Evolutionary conservation across 2,329 filamentous ascomycete species (phyloP).

Genomic region (Ceratocystis ficicola): DNA sequence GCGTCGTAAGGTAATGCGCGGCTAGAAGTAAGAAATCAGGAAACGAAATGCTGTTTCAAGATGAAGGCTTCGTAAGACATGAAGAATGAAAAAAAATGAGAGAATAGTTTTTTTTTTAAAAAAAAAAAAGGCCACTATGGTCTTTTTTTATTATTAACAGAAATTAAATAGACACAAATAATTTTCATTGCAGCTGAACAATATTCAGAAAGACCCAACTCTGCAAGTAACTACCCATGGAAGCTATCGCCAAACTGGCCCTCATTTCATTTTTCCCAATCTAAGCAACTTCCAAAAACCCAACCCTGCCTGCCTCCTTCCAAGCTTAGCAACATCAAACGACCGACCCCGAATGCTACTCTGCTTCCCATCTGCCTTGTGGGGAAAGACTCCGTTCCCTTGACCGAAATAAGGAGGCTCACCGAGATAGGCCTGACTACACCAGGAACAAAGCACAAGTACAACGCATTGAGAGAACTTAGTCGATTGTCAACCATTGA

Average conservation of each 20-base stretch:
- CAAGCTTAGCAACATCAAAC: background rate
- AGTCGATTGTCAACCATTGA: background rate
- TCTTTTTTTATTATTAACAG: background rate
- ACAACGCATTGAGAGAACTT: too few relatives aligned
- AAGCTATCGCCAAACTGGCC: background rate
- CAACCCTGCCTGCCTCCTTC: background rate
- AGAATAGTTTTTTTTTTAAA: background rate
- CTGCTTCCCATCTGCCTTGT: too few relatives aligned
- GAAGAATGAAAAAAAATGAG: background rate
- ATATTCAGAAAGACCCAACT: background rate
- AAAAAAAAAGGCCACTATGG: slow-evolving; percentile 1
- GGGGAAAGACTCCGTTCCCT: background rate
- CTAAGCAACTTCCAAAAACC: background rate
- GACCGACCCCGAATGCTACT: too few relatives aligned
- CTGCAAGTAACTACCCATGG: background rate
- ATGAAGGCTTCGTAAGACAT: background rate
- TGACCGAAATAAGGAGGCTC: background rate
- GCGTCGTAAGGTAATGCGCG: background rate
- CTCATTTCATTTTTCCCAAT: background rate
- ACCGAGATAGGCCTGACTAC: background rate
- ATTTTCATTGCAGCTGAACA: background rate
- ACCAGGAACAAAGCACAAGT: too few relatives aligned
- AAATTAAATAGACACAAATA: background rate
- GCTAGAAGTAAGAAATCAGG: slow-evolving; percentile 6
- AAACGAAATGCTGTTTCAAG: background rate